Percentiles rank a stretch among this genome's conserved stretches.
Conservation (phyloP, 1,139 yeast species). For the Debaryomycetaceae sp. region DNA sequence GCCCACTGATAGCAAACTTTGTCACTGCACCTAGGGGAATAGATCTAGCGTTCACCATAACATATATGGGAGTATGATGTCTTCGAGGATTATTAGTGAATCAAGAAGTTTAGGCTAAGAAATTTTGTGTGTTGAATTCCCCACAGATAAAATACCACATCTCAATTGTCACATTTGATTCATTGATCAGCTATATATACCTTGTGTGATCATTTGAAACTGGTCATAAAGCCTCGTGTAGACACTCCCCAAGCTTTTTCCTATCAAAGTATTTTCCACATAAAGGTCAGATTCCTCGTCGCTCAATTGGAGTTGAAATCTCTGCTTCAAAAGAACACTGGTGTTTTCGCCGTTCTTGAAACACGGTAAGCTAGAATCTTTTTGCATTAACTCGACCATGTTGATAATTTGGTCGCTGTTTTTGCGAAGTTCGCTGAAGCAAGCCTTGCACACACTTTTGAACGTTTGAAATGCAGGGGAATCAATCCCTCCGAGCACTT, state of each 20-base stretch:
- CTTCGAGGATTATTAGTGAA: no score
- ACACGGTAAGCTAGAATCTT: conserved; percentile 85
- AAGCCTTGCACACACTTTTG: conserved; percentile 57
- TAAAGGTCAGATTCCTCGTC: conserved; percentile 73
- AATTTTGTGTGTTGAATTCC: no score
- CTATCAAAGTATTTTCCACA: conserved; percentile 71
- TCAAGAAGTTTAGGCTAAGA: no score
- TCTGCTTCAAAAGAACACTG: conserved; percentile 67
- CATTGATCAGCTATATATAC: conserved; percentile 67
- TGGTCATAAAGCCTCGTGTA: conserved; percentile 93
- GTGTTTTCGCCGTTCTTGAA: conserved; percentile 85
- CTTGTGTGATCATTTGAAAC: conserved; percentile 90
- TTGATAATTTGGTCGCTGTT: conserved; percentile 69
- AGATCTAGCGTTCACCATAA: no score
- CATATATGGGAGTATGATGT: no score
- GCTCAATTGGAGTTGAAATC: conserved; percentile 71
- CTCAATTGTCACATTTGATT: no score
- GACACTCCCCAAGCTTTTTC: conserved; percentile 79
- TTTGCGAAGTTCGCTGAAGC: conserved; percentile 68
- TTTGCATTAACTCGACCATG: conserved; percentile 90
- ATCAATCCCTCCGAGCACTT: conserved; percentile 74
- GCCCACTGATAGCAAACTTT: no score
- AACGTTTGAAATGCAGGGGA: conserved; percentile 57
- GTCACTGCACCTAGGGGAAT: no score
- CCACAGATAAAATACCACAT: no score